A percentile compares a stretch with the other conserved stretches of the same genome.
Evolutionary conservation across 352 stramenopile genomes (phyloP).

Genomic region (Pythium myriotylum): DNA sequence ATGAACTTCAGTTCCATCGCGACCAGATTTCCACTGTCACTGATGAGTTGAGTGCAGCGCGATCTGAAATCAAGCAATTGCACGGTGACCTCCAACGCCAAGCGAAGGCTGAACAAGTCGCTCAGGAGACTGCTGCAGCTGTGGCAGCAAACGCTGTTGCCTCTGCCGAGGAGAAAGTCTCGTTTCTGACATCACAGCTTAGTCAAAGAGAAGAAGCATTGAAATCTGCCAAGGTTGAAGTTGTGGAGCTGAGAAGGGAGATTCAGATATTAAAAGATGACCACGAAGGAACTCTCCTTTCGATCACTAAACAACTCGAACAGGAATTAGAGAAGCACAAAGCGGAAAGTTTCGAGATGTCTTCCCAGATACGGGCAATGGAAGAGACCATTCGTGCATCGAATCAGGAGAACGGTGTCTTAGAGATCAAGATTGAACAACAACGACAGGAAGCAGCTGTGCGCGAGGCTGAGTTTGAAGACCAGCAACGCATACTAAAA

Average conservation of each 20-base stretch:
- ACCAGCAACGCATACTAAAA: slow-evolving; percentile 54
- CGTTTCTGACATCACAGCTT: slow-evolving; percentile 3
- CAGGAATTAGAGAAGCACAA: slow-evolving; percentile 17
- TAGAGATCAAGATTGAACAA: slow-evolving; percentile 15
- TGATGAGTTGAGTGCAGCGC: slow-evolving; percentile 10
- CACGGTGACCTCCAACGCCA: slow-evolving; percentile 18
- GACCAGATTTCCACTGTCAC: slow-evolving; percentile 4
- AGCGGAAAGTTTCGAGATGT: slow-evolving; percentile 6
- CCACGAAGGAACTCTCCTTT: neutral
- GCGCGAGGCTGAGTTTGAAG: slow-evolving; percentile 49
- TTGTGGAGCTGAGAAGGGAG: neutral
- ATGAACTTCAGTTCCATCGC: slow-evolving; percentile 32
- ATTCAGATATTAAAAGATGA: neutral
- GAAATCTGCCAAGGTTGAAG: neutral
- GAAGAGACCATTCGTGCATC: slow-evolving; percentile 2
- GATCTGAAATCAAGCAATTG: slow-evolving; percentile 18
- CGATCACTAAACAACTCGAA: neutral
- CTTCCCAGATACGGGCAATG: neutral
- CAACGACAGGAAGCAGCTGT: slow-evolving; percentile 14
- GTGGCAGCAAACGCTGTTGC: slow-evolving; percentile 23
- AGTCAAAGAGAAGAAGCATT: neutral
- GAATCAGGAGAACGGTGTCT: slow-evolving; percentile 5
- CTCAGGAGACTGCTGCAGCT: slow-evolving; percentile 11
- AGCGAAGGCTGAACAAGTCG: slow-evolving; percentile 29
- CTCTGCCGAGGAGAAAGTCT: slow-evolving; percentile 29